Percentiles rank a stretch among this genome's conserved stretches.
phyloP scores from a whole-genome alignment of 495 filamentous ascomycete species.

The Apiosordaria backusii region DNA sequence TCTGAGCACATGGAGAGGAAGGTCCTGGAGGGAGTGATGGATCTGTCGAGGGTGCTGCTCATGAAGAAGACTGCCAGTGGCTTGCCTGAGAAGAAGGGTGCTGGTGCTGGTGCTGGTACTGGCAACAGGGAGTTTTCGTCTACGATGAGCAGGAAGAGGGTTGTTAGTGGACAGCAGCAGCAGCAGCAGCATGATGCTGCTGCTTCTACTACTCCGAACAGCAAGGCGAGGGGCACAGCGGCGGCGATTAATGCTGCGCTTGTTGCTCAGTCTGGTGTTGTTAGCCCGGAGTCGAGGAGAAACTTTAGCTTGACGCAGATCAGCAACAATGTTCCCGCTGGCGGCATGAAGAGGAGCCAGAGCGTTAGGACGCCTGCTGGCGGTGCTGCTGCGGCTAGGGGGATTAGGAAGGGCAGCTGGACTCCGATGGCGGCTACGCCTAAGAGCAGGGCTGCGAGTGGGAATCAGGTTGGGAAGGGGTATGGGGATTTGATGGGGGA shows the following conservation, averaged over 20 bases:
- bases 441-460: conserved; percentile 38
- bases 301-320: conserved; percentile 90
- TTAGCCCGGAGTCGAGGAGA: conserved; percentile 45
- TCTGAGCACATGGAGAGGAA: conserved; percentile 85
- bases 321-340: conserved; percentile 64
- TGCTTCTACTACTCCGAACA: background rate
- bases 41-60: conserved; percentile 84
- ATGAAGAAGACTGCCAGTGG: conserved; percentile 52
- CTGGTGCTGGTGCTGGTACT: too few relatives aligned
- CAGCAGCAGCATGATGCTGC: background rate
- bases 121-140: conserved; percentile 2
- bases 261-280: conserved; percentile 32
- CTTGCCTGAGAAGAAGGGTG: background rate
- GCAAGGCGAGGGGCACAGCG: background rate
- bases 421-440: conserved; percentile 23
- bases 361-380: conserved; percentile 65
- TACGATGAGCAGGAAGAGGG: conserved; percentile 49
- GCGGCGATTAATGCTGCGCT: background rate
- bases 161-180: background rate
- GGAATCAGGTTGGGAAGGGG: conserved; percentile 28
- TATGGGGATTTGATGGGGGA: conserved; percentile 50
- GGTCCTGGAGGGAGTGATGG: conserved; percentile 90
- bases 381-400: conserved; percentile 34
- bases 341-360: conserved; percentile 58
- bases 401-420: conserved; percentile 73